Conservation (phyloP, 2,329 filamentous ascomycete genomes). For the Xylaria sp. region DNA sequence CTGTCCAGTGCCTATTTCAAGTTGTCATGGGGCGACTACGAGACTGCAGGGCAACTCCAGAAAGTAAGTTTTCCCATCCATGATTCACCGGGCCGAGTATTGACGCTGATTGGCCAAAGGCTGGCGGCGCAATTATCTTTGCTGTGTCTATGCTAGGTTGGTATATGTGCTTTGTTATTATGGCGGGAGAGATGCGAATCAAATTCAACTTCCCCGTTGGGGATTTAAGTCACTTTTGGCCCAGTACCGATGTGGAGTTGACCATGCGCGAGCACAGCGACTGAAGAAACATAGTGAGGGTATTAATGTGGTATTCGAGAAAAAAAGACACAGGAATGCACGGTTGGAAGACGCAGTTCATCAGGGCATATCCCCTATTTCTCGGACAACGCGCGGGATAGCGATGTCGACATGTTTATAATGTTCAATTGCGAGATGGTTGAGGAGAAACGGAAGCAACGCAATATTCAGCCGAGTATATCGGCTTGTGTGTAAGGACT, state of each 20-base stretch:
- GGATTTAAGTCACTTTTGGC: constrained; percentile 57
- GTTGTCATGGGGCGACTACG: constrained; percentile 50
- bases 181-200: constrained; percentile 59
- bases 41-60: constrained; percentile 47
- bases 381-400: background rate
- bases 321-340: background rate
- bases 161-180: constrained; percentile 60
- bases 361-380: background rate
- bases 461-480: no score
- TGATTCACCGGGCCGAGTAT: no score
- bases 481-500: no score
- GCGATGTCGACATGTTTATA: no score
- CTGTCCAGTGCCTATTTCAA: constrained; percentile 56
- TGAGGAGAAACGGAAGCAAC: no score
- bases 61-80: constrained; percentile 45
- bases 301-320: background rate
- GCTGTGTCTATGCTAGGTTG: constrained; percentile 54
- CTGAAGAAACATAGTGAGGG: background rate
- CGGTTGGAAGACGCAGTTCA: background rate
- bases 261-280: constrained; percentile 31
- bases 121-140: constrained; percentile 51
- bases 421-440: no score
- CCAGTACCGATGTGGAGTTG: constrained; percentile 43
- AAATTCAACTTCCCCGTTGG: constrained; percentile 55
- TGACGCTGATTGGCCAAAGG: constrained; percentile 31